A percentile compares a stretch with the other conserved stretches of the same genome.
Conservation (phyloP, 345 rosid species). For the Clarkia xantiana region DNA sequence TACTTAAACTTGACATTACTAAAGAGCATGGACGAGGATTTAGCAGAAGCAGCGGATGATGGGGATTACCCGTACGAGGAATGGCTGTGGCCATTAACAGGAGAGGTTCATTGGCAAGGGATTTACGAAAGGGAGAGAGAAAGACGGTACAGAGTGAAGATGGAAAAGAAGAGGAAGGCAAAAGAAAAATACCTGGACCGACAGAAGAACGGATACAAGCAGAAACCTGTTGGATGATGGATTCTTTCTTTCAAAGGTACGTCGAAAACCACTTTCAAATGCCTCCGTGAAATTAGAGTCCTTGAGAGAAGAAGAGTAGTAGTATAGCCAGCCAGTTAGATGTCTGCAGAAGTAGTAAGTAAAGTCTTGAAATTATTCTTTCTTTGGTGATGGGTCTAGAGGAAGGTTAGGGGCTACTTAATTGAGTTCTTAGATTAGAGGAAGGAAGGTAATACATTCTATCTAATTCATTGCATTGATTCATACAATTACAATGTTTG, state of each 20-base stretch:
- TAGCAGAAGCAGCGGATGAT: constrained; percentile 98
- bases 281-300: too few relatives aligned
- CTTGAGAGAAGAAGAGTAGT: too few relatives aligned
- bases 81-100: constrained; percentile 92
- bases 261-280: background rate
- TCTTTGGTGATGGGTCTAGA: too few relatives aligned
- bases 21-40: constrained; percentile 94
- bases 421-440: too few relatives aligned
- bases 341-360: too few relatives aligned
- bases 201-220: constrained; percentile 55
- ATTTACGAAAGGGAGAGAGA: constrained; percentile 89
- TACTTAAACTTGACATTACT: constrained; percentile 61
- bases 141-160: constrained; percentile 72
- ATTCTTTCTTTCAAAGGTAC: background rate
- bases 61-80: constrained; percentile 48
- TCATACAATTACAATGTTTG: too few relatives aligned
- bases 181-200: constrained; percentile 60
- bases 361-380: too few relatives aligned
- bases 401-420: too few relatives aligned
- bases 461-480: too few relatives aligned
- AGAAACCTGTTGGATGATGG: constrained; percentile 55
- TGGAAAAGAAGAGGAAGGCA: constrained; percentile 89
- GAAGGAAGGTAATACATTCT: too few relatives aligned
- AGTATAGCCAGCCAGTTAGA: too few relatives aligned
- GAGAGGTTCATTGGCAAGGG: constrained; percentile 98